Evolutionary conservation across 1,139 yeast species (phyloP).

Genomic region (Blastobotrys serpentis): DNA sequence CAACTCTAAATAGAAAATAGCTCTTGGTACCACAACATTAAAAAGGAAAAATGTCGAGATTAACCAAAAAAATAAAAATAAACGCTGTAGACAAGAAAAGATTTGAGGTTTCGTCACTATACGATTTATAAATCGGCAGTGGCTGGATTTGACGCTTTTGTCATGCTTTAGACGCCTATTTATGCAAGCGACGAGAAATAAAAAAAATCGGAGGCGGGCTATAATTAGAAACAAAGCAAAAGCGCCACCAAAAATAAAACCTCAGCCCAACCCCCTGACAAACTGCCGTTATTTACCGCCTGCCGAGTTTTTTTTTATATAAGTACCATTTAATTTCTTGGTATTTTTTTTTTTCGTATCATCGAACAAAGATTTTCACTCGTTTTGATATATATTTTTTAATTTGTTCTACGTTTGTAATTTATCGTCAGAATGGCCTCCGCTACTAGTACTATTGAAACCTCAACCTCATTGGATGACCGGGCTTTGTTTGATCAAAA

Average conservation of each 20-base stretch:
- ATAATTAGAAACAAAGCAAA: constrained; percentile 1
- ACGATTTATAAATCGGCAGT: too few relatives aligned
- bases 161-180: too few relatives aligned
- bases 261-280: constrained; percentile 1
- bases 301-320: too few relatives aligned
- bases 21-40: background rate
- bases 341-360: background rate
- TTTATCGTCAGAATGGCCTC: too few relatives aligned
- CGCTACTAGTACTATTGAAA: constrained; percentile 7
- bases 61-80: background rate
- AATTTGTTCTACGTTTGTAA: background rate
- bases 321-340: too few relatives aligned
- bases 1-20: too few relatives aligned
- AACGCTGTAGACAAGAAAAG: background rate
- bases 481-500: constrained; percentile 29
- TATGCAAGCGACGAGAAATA: too few relatives aligned
- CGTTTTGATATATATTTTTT: background rate
- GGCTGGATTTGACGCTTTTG: too few relatives aligned
- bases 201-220: background rate
- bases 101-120: too few relatives aligned
- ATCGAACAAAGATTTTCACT: too few relatives aligned
- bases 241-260: background rate
- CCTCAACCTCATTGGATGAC: background rate
- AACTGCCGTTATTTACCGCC: too few relatives aligned
- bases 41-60: background rate